phyloP scores from a whole-genome alignment of 306 rosid genomes.

The Corylus americana region DNA sequence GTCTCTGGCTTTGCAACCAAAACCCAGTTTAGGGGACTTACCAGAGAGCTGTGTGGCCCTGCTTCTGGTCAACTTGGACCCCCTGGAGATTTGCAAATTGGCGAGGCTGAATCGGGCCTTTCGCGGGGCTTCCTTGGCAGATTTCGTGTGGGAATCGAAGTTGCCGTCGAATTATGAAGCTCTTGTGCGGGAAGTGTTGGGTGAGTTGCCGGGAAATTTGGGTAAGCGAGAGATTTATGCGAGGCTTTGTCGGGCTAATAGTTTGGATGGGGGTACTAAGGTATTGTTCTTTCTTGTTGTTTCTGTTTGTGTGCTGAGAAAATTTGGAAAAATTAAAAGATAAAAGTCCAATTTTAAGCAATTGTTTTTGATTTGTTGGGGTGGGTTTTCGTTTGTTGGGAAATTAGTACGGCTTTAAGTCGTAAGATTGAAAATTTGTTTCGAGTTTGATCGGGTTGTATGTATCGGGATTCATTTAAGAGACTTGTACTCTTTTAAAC shows the following conservation, averaged over 20 bases:
- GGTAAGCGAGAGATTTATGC: constrained; percentile 68
- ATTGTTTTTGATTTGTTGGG: constrained; percentile 8
- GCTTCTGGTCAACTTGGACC: constrained; percentile 65
- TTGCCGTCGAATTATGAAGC: constrained; percentile 61
- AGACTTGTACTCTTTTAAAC: neutral
- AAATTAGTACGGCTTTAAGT: neutral
- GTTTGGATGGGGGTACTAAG: constrained; percentile 74
- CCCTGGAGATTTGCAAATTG: constrained; percentile 72
- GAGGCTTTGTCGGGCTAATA: constrained; percentile 49
- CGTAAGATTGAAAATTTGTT: neutral
- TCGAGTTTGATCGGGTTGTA: neutral
- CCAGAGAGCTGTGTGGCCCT: constrained; percentile 79
- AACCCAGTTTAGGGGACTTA: constrained; percentile 60
- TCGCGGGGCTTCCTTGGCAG: constrained; percentile 79
- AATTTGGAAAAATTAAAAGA: neutral
- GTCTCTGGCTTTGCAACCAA: constrained; percentile 23
- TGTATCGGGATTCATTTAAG: no score
- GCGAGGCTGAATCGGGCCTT: constrained; percentile 74
- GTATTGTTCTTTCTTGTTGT: constrained; percentile 28
- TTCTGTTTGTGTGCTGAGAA: neutral
- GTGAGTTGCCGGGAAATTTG: constrained; percentile 39
- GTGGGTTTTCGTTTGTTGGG: neutral
- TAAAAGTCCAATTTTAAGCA: neutral
- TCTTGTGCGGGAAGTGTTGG: constrained; percentile 42
- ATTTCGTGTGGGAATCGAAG: constrained; percentile 92